These are phyloP conservation scores for Halophytophthora polymorphica DNA, from an alignment of 352 stramenopile genomes.

Conservation along the genomic window DNA sequence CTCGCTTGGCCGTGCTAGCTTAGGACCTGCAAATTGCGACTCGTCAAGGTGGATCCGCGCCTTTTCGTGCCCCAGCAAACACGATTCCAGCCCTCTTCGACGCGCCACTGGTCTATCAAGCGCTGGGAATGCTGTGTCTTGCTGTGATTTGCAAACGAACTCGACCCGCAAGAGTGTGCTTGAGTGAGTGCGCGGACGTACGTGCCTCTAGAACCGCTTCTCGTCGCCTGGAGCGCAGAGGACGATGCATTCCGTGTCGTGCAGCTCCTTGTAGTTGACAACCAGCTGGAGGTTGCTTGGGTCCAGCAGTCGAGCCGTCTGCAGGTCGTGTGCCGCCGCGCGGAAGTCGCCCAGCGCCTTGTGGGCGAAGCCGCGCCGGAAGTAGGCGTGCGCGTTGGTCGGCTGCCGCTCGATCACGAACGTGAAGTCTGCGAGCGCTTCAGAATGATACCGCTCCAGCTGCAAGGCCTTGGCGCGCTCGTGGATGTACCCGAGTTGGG, in stretches of 20 bases:
- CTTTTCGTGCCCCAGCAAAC: conserved; percentile 22
- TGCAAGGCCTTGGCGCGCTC: conserved; percentile 79
- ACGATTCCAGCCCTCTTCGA: conserved; percentile 1
- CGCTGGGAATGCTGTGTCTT: not conserved
- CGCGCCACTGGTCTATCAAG: conserved; percentile 11
- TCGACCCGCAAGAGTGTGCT: not conserved
- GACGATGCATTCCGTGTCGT: conserved; percentile 66
- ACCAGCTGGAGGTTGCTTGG: conserved; percentile 66
- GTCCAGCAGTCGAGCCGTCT: conserved; percentile 62
- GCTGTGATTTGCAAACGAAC: no score
- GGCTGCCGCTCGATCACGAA: conserved; percentile 68
- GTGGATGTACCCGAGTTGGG: conserved; percentile 50
- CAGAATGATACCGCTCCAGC: conserved; percentile 62
- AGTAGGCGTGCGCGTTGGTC: conserved; percentile 80
- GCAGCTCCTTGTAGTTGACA: conserved; percentile 79
- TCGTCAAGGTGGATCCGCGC: conserved; percentile 16
- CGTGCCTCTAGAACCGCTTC: conserved; percentile 28
- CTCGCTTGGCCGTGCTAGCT: no score
- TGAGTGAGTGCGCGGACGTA: not conserved
- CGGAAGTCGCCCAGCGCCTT: conserved; percentile 59
- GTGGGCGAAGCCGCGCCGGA: conserved; percentile 71
- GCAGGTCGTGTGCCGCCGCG: conserved; percentile 62
- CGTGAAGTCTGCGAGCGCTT: conserved; percentile 73
- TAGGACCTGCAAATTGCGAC: no score
- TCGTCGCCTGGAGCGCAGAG: conserved; percentile 67